Evolutionary conservation across 2,329 filamentous ascomycete genomes (phyloP).

Genomic region (Verticillium tricorpus): DNA sequence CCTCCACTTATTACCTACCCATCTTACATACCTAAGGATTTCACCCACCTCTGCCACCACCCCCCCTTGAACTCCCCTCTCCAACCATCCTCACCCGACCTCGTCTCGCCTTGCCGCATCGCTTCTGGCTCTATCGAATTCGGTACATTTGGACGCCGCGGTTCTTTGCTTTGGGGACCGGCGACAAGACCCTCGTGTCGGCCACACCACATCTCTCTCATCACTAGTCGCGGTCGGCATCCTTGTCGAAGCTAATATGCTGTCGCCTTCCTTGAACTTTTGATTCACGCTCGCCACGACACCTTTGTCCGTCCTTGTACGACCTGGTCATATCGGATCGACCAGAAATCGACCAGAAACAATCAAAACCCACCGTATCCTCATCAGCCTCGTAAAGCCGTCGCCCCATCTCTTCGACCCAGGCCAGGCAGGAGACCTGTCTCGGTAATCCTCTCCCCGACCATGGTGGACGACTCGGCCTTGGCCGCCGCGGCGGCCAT

Average conservation of each 20-base stretch:
- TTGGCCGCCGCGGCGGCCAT: conserved; percentile 50
- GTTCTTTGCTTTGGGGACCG: background rate
- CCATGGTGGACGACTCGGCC: conserved; percentile 51
- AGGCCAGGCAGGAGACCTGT: background rate
- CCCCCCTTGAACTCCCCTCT: background rate
- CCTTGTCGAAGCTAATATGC: background rate
- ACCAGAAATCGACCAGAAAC: background rate
- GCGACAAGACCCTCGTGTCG: background rate
- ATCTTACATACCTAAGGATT: background rate
- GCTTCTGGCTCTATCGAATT: background rate
- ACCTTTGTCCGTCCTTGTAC: background rate
- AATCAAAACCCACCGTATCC: background rate
- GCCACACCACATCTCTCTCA: background rate
- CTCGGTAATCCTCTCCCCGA: conserved; percentile 6
- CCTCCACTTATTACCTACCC: background rate
- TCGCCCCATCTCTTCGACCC: background rate
- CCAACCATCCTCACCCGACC: background rate
- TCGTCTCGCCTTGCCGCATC: background rate
- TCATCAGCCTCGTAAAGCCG: background rate
- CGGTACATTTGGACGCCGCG: background rate
- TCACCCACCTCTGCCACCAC: background rate
- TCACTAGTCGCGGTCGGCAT: background rate
- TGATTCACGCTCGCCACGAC: background rate
- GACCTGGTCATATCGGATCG: conserved; percentile 1
- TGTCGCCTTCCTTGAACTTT: background rate